phyloP scores from a whole-genome alignment of 2,329 filamentous ascomycete species.

The Pyrenophora tritici-repentis region DNA sequence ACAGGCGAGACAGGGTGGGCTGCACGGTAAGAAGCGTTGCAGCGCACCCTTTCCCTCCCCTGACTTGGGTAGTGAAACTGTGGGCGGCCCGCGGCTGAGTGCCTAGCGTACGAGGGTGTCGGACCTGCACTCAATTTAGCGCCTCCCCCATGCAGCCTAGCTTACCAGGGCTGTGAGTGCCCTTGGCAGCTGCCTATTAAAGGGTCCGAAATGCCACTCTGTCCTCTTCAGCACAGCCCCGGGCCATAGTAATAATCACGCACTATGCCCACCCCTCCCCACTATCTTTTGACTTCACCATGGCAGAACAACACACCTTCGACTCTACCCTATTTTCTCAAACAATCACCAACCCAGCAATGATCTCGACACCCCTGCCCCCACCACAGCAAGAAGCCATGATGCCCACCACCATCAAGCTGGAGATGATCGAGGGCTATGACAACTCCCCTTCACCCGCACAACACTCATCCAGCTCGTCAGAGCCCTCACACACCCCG shows the following conservation, averaged over 20 bases:
- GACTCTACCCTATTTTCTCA: slow-evolving; percentile 27
- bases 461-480: slow-evolving; percentile 22
- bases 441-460: slow-evolving; percentile 30
- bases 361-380: slow-evolving; percentile 29
- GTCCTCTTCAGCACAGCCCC: slow-evolving; percentile 33
- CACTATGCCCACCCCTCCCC: slow-evolving; percentile 40
- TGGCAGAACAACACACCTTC: slow-evolving; percentile 38
- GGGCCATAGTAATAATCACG: slow-evolving; percentile 28
- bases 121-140: slow-evolving; percentile 10
- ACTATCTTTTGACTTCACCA: slow-evolving; percentile 31
- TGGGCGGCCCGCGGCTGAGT: slow-evolving; percentile 33
- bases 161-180: slow-evolving; percentile 20
- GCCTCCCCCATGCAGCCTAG: slow-evolving; percentile 15
- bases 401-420: slow-evolving; percentile 47
- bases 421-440: slow-evolving; percentile 47
- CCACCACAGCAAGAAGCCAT: slow-evolving; percentile 29
- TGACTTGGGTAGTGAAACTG: slow-evolving; percentile 33
- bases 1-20: not conserved
- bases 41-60: slow-evolving; percentile 19
- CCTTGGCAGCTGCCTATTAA: slow-evolving; percentile 38
- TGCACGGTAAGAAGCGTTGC: slow-evolving; percentile 1
- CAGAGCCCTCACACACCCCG: slow-evolving; percentile 27
- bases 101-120: slow-evolving; percentile 23
- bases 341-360: slow-evolving; percentile 30
- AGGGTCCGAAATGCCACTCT: slow-evolving; percentile 44